Evolutionary conservation across 2,329 filamentous ascomycete species (phyloP).

Genomic region (Arthrobotrys musiformis): DNA sequence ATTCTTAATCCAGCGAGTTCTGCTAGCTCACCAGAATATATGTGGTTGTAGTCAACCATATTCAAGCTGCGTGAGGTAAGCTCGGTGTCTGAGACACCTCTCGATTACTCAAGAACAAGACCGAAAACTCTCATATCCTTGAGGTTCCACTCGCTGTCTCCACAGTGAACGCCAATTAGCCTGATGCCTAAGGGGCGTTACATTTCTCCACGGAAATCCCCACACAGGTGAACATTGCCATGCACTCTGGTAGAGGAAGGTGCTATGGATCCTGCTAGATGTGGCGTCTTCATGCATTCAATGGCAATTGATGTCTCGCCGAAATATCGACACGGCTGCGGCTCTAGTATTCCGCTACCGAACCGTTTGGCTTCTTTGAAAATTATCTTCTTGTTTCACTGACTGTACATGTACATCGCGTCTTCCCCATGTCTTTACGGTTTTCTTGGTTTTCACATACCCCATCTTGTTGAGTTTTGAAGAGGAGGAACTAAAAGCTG

Average conservation of each 20-base stretch:
- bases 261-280: background rate
- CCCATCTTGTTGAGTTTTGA: constrained; percentile 12
- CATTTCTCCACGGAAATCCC: constrained; percentile 38
- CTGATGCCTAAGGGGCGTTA: constrained; percentile 50
- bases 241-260: constrained; percentile 24
- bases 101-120: constrained; percentile 50
- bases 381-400: background rate
- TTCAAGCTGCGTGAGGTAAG: constrained; percentile 36
- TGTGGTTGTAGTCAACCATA: constrained; percentile 38
- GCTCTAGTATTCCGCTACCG: background rate
- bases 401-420: background rate
- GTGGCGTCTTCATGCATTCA: background rate
- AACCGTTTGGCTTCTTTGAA: background rate
- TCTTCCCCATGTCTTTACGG: background rate
- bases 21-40: constrained; percentile 51
- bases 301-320: background rate
- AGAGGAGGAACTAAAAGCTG: constrained; percentile 20
- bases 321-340: background rate
- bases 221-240: constrained; percentile 16
- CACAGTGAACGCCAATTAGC: constrained; percentile 39
- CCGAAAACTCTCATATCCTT: constrained; percentile 33
- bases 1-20: constrained; percentile 45
- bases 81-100: constrained; percentile 53
- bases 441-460: constrained; percentile 15
- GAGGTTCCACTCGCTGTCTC: constrained; percentile 41